These are phyloP conservation scores for Voacanga thouarsii DNA, from an alignment of 257 asterid species.

Conservation along the genomic window DNA sequence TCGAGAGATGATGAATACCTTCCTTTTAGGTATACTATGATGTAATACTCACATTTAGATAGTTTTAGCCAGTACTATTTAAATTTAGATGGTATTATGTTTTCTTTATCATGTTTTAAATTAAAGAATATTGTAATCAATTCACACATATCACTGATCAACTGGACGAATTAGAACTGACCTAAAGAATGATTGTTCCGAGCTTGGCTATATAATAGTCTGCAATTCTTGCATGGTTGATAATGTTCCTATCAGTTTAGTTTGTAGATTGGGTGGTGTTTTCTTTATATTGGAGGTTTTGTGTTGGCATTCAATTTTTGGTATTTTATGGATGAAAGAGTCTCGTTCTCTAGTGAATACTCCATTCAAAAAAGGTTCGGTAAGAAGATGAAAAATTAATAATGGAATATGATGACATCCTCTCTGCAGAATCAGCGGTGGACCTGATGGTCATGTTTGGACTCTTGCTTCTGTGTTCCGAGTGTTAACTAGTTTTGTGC, in stretches of 20 bases:
- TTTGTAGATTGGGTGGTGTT: neutral
- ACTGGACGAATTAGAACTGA: neutral
- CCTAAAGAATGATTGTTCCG: neutral
- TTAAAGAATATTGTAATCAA: no score
- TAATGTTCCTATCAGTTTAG: neutral
- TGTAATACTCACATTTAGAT: neutral
- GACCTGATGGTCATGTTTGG: neutral
- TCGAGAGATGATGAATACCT: no score
- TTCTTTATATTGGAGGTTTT: neutral
- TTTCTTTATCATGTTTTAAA: no score
- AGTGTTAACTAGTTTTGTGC: neutral
- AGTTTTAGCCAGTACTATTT: neutral
- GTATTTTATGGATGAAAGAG: neutral
- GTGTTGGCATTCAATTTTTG: neutral
- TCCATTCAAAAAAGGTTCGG: neutral
- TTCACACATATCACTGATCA: no score
- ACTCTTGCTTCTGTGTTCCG: no score
- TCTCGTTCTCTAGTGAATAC: neutral
- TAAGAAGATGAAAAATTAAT: neutral
- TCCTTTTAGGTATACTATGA: no score
- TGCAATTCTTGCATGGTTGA: neutral
- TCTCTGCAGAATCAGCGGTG: neutral
- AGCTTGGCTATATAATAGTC: neutral
- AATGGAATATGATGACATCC: neutral
- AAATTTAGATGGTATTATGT: neutral